Base-by-base conservation (phyloP, 805 yeast species). In the Yarrowia hollandica region DNA sequence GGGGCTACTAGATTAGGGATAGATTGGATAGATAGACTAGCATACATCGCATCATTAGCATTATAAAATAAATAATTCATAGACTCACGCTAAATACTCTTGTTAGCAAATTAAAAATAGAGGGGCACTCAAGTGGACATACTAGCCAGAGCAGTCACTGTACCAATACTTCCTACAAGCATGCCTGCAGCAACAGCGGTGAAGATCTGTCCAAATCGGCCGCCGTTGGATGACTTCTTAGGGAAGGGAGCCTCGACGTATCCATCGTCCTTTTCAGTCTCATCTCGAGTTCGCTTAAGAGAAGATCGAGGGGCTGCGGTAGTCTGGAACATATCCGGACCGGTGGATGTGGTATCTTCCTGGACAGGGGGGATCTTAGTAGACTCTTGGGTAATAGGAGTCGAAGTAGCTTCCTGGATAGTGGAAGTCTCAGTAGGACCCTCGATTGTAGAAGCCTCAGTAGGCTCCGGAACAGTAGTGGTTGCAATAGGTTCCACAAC, bases 161-260 rank as follows among this genome's bases (percentile, higher is more conserved):
- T 65, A 10, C 62, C 65, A 30, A 61, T 28, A 23, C 61, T 31
- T 23, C 67, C 67, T 6, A 61, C 60, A n/a, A 64, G 18, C 18
- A 60, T 61, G 12, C 66, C 67, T 4, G 57, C 55, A 8, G 60
- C 48, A 15, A 59, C 22, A 12, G 58, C 48, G 8, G 38, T 44
- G 54, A 44, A 44, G 54, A 44, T 44, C 37, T 30, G 35, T 6
- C 30, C 60, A n/a, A 35, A 30, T 5, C 62, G 31, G 19, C 38
- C 22, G 25, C 34, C 22, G 11, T 12, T 18, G 11, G 30, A 1
- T 3, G 56, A 6, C 16, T 21, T 21, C 41, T 50, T 34, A n/a
- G 25, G 35, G 11, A 10, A n/a, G n/a, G 18, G 21, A 2, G 10
- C 4, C 5, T 39, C 57, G 12, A 31, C 50, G 7, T 42, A 58